Conservation (phyloP, 208 protist genomes). For the Acanthamoeba quina region DNA sequence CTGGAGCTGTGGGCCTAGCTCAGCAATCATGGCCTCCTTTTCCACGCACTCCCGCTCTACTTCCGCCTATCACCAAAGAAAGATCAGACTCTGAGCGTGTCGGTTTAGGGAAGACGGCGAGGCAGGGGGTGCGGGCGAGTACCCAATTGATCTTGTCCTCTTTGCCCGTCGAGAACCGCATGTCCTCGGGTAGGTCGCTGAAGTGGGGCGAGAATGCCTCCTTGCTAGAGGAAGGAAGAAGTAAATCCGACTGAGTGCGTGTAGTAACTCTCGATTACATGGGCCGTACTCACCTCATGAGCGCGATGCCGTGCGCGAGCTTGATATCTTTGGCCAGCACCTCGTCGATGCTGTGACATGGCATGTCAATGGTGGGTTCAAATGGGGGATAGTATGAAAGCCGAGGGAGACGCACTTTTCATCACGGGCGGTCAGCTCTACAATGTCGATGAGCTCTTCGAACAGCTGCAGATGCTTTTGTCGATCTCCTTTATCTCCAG, state of each 20-base stretch:
- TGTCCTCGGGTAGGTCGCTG: not conserved
- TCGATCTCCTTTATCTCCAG: not conserved
- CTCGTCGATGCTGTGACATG: not conserved
- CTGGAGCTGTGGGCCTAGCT: not conserved
- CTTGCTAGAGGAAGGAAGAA: not conserved
- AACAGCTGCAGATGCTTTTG: not conserved
- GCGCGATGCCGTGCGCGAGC: slow-evolving; percentile 7
- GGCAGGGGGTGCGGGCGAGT: not conserved
- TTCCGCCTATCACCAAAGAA: not conserved
- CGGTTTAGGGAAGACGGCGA: not conserved
- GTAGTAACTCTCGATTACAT: no score
- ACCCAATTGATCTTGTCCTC: slow-evolving; percentile 12
- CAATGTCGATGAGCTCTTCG: slow-evolving; percentile 28
- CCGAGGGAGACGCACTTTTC: not conserved
- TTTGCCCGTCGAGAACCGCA: not conserved
- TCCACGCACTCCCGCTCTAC: not conserved
- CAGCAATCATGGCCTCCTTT: slow-evolving; percentile 36
- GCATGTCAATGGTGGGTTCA: not conserved
- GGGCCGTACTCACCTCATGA: not conserved
- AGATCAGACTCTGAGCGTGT: not conserved
- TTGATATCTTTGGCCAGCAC: slow-evolving; percentile 17
- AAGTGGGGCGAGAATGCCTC: slow-evolving; percentile 35
- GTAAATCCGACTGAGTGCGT: not conserved
- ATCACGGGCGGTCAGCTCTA: not conserved
- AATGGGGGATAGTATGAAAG: not conserved